Evolutionary conservation across 805 yeast genomes (phyloP), one percentile per base, ranked within the genome.

Genomic region (Zygotorulaspora danielsina): DNA sequence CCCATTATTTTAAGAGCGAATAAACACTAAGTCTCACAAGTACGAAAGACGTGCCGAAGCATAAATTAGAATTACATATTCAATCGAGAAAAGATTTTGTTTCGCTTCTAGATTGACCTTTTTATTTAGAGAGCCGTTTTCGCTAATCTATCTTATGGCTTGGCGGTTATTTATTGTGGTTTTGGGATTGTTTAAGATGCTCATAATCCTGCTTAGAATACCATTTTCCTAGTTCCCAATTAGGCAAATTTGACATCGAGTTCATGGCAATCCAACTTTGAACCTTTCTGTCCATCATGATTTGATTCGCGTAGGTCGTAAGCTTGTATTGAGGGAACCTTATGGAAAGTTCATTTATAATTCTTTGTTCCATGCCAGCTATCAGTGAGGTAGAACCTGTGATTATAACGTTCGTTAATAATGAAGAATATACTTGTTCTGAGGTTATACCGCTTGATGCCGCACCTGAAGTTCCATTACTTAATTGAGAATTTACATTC

Each of bases 181-280:
- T 27, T 12, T 27, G 15, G 18, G 31, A 27, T 15, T 27, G 31
- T 24, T 21, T 44, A 15, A 44, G 37, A n/a, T 17, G 15, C 16
- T 51, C 51, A 43, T 51, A 53, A 19, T 53, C 57, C 5, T 48
- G 46, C 24, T 33, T 41, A 5, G 58, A 44, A 30, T 49, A 47
- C 61, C 63, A 55, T 24, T 54, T 46, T 11, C 61, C 60, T 25
- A 58, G 37, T 21, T 55, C 59, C 62, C 61, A 58, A 11, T 49
- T 42, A 7, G 61, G 62, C 26, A 58, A 34, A 25, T 54, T 55
- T 7, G 57, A 47, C 55, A 57, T 56, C 1, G 58, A 47, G 18
- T 45, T 47, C 36, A 93, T 95, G 19, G 96, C 95, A 31, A 84
- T 77, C 95, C 96, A 88, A 13, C 87, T 71, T 43, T 86, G 82